Conservation (phyloP, 495 filamentous ascomycete species). For the Talaromyces stipitatus region DNA sequence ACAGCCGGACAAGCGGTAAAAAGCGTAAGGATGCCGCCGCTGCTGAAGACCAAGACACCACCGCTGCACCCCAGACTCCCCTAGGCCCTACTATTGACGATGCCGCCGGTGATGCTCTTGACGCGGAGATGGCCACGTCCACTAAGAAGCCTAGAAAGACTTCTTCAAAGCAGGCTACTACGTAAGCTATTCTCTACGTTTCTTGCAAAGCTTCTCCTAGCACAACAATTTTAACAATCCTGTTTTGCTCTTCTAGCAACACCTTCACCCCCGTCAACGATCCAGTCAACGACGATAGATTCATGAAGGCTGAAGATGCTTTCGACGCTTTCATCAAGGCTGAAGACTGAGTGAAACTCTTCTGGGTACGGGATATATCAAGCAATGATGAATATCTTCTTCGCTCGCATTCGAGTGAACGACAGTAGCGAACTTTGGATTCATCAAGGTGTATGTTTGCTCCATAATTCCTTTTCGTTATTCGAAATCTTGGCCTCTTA, state of each 20-base stretch:
- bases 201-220: neutral
- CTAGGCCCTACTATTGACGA: neutral
- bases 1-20: constrained; percentile 10
- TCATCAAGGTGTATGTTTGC: no score
- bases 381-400: no score
- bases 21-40: constrained; percentile 14
- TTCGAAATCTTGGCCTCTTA: no score
- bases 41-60: neutral
- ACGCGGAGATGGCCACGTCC: neutral
- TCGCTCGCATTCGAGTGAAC: no score
- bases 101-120: neutral
- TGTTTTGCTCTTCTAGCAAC: neutral
- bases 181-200: neutral
- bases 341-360: neutral
- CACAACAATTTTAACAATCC: neutral
- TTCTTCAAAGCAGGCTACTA: constrained; percentile 9
- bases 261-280: neutral
- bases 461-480: no score
- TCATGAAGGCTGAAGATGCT: neutral
- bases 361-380: neutral
- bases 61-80: neutral
- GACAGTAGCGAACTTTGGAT: no score
- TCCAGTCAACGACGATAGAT: neutral
- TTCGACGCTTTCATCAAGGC: neutral
- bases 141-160: neutral